phyloP scores from a whole-genome alignment of 2,329 filamentous ascomycete genomes.

The Endoconidiophora laricicola region DNA sequence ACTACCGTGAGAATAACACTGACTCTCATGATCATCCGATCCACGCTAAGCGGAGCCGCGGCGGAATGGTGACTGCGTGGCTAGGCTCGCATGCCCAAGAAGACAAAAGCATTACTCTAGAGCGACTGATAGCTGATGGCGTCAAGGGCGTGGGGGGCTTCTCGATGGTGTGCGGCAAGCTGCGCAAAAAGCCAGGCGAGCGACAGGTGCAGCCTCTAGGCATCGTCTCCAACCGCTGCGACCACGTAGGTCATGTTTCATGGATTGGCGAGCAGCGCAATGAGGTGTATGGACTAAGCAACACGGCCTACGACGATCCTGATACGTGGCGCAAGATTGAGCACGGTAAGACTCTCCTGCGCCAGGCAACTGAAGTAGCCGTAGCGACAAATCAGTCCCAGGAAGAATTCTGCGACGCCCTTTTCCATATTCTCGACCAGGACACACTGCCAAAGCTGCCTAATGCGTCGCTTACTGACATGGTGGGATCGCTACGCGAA shows the following conservation, averaged over 20 bases:
- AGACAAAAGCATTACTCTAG: conserved; percentile 32
- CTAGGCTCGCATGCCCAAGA: conserved; percentile 33
- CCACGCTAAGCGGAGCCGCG: conserved; percentile 39
- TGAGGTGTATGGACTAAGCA: conserved; percentile 43
- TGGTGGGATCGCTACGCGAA: conserved; percentile 35
- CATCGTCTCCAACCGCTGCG: conserved; percentile 45
- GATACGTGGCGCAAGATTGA: conserved; percentile 45
- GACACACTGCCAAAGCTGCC: conserved; percentile 34
- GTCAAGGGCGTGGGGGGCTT: conserved; percentile 49
- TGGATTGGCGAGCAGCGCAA: conserved; percentile 36
- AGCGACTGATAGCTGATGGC: conserved; percentile 33
- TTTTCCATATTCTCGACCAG: conserved; percentile 39
- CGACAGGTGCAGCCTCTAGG: conserved; percentile 31
- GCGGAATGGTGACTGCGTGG: conserved; percentile 48
- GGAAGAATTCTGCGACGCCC: conserved; percentile 30
- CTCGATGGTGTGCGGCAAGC: conserved; percentile 47
- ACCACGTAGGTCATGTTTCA: conserved; percentile 35
- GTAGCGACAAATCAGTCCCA: conserved; percentile 24
- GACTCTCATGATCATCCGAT: conserved; percentile 35
- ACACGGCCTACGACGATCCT: conserved; percentile 38
- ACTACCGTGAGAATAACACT: conserved; percentile 41
- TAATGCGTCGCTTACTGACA: conserved; percentile 31
- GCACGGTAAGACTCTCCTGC: conserved; percentile 31
- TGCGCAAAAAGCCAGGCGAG: conserved; percentile 20
- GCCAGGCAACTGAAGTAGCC: conserved; percentile 26